Conservation (phyloP, 192 early-diverging fungal species). For the Irineochytrium annulatum region DNA sequence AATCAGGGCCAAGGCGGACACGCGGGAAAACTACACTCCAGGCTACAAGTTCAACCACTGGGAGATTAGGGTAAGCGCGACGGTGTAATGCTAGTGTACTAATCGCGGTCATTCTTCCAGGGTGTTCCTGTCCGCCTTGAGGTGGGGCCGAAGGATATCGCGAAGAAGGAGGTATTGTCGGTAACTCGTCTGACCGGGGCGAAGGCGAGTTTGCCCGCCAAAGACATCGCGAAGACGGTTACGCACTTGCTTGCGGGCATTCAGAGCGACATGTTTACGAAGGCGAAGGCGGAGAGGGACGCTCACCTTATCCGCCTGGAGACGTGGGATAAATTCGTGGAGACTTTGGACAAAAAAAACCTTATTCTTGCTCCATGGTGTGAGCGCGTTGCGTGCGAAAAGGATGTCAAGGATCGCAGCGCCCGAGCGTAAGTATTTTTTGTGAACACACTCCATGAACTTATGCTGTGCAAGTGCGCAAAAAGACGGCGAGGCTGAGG, state of each 20-base stretch:
- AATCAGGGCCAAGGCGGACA: constrained; percentile 74
- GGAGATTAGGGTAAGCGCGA: constrained; percentile 69
- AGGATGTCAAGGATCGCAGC: constrained; percentile 91
- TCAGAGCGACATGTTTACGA: constrained; percentile 85
- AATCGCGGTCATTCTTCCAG: constrained; percentile 29
- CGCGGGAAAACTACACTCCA: constrained; percentile 80
- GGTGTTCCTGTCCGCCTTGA: constrained; percentile 97
- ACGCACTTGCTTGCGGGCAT: constrained; percentile 66
- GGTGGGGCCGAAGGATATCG: constrained; percentile 92
- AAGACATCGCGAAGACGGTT: constrained; percentile 55
- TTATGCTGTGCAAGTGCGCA: constrained; percentile 12
- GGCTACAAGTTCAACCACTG: constrained; percentile 99
- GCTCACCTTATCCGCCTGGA: constrained; percentile 70
- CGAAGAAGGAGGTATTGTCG: constrained; percentile 69
- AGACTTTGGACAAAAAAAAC: constrained; percentile 82
- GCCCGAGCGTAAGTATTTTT: constrained; percentile 54
- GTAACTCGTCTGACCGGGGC: constrained; percentile 80
- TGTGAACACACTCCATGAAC: not conserved
- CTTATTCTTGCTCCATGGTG: constrained; percentile 94
- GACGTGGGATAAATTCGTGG: constrained; percentile 92
- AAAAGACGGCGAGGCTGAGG: constrained; percentile 69
- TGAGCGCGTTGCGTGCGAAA: constrained; percentile 85
- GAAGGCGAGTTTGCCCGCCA: constrained; percentile 58
- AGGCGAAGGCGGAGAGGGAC: constrained; percentile 76
- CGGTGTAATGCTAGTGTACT: not conserved